Percentiles rank a stretch among this genome's conserved stretches.
phyloP scores from a whole-genome alignment of 306 rosid genomes.

The Vachellia pachyceras region DNA sequence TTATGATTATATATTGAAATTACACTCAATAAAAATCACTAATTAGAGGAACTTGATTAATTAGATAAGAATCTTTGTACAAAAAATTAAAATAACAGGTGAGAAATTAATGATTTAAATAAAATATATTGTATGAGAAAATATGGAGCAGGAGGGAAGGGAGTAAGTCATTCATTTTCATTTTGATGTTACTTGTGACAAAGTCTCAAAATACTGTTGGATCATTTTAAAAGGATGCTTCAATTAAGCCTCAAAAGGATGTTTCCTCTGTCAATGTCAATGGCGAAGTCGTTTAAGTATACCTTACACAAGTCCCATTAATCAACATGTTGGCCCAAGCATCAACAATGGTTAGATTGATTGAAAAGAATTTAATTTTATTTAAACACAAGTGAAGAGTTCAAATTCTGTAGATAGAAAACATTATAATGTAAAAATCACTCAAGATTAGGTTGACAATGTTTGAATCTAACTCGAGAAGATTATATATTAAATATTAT shows the following conservation, averaged over 20 bases:
- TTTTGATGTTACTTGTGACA: neutral
- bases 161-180: neutral
- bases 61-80: neutral
- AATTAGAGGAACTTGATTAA: neutral
- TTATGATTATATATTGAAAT: too few species aligned
- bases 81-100: too few species aligned
- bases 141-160: too few species aligned
- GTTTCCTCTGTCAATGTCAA: constrained; percentile 9
- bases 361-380: neutral
- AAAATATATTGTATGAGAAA: too few species aligned
- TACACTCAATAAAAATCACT: too few species aligned
- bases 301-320: neutral
- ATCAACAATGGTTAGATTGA: neutral
- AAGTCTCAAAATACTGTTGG: neutral
- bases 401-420: neutral
- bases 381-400: neutral
- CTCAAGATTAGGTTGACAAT: neutral
- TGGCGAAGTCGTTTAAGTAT: neutral
- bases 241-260: neutral
- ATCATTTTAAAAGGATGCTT: constrained; percentile 1
- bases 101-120: too few species aligned
- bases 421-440: neutral
- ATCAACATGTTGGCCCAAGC: neutral
- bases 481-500: neutral
- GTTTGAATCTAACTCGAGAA: neutral